A percentile compares a stretch with the other conserved stretches of the same genome.
Evolutionary conservation across 148 eudicot species (phyloP).

Genomic region (Nyssa sinensis): DNA sequence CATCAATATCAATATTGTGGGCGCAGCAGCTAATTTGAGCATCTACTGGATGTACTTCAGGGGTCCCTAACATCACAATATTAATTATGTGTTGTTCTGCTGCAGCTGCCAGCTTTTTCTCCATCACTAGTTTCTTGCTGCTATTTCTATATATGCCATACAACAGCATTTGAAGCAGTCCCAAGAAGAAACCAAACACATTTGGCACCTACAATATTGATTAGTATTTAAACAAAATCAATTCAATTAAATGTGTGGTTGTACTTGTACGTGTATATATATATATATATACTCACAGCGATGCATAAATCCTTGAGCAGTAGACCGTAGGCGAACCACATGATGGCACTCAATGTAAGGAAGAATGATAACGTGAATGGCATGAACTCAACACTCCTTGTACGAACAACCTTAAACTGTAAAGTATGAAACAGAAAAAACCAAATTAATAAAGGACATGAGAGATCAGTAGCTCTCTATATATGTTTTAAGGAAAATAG

Average conservation of each 20-base stretch:
- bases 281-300: slow-evolving; percentile 35
- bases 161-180: slow-evolving; percentile 47
- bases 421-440: slow-evolving; percentile 26
- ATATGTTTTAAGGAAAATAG: not conserved
- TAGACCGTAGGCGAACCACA: slow-evolving; percentile 68
- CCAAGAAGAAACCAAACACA: slow-evolving; percentile 48
- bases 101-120: slow-evolving; percentile 21
- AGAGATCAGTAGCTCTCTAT: not conserved
- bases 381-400: slow-evolving; percentile 67
- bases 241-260: too few relatives aligned
- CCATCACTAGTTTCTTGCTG: slow-evolving; percentile 3
- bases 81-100: slow-evolving; percentile 20
- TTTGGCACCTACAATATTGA: slow-evolving; percentile 37
- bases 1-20: not conserved
- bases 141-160: slow-evolving; percentile 36
- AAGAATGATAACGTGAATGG: slow-evolving; percentile 62
- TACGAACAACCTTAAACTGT: slow-evolving; percentile 60
- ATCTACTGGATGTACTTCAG: slow-evolving; percentile 39
- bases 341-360: slow-evolving; percentile 57
- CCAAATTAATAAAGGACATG: not conserved
- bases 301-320: slow-evolving; percentile 41
- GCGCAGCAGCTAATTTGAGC: not conserved
- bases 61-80: slow-evolving; percentile 23
- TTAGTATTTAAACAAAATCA: too few relatives aligned
- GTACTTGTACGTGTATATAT: too few relatives aligned